Percentiles rank a stretch among this genome's conserved stretches.
These are phyloP conservation scores for Aspergillus pseudotamarii DNA, from an alignment of 2,329 filamentous ascomycete species.

Conservation along the genomic window DNA sequence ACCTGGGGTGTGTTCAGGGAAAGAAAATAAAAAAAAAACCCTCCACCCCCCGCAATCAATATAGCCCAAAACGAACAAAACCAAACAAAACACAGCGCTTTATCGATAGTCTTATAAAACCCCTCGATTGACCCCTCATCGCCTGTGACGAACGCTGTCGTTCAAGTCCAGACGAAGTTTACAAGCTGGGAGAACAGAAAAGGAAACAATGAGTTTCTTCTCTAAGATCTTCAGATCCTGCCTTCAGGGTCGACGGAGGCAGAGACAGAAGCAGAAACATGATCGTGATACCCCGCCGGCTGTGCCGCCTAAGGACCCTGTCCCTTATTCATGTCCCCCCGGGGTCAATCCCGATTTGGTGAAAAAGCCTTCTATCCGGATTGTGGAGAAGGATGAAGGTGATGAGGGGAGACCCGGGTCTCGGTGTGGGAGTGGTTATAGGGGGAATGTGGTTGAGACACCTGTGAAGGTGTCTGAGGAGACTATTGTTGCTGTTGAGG, in stretches of 20 bases:
- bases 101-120: background rate
- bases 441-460: background rate
- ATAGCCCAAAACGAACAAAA: background rate
- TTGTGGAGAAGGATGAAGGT: background rate
- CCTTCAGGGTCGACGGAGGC: background rate
- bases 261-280: background rate
- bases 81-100: background rate
- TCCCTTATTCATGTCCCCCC: background rate
- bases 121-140: background rate
- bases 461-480: background rate
- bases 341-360: background rate
- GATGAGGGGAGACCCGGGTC: background rate
- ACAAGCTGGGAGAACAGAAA: background rate
- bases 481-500: background rate
- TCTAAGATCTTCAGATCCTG: background rate
- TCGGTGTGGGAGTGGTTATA: background rate
- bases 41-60: background rate
- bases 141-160: background rate
- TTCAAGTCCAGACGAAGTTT: background rate
- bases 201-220: background rate
- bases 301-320: background rate
- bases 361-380: background rate
- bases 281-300: background rate
- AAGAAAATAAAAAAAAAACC: background rate
- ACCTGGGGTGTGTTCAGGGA: background rate